Conservation (phyloP, 768 basidiomycete genomes). For the Peribolospora kevripleyi region DNA sequence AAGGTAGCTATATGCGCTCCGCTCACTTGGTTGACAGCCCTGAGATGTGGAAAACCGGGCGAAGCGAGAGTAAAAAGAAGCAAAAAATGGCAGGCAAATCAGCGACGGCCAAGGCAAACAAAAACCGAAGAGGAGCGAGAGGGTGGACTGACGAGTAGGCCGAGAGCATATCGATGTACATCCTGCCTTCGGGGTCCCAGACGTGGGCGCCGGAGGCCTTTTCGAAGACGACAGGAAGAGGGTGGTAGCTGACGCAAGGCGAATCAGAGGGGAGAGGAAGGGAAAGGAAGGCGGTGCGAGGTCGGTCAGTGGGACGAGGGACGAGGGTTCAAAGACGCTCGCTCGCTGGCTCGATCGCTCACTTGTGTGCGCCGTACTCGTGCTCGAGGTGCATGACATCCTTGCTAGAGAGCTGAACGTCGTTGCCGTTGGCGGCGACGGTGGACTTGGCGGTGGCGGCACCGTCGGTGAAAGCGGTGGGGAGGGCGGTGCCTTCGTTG, state of each 20-base stretch:
- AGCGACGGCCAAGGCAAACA: neutral
- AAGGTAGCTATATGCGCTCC: no score
- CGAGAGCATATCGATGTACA: slow-evolving; percentile 94
- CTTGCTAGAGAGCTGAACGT: slow-evolving; percentile 15
- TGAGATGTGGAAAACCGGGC: neutral
- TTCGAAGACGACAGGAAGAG: slow-evolving; percentile 82
- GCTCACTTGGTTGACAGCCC: no score
- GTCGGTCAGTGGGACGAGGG: neutral
- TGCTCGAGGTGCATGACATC: slow-evolving; percentile 60
- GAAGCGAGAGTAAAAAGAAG: neutral
- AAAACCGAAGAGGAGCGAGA: slow-evolving; percentile 5
- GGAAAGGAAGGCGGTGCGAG: neutral
- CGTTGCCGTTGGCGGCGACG: neutral
- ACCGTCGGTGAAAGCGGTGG: no score
- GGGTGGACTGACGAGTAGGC: slow-evolving; percentile 61
- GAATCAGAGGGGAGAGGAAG: slow-evolving; percentile 19
- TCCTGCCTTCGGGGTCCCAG: slow-evolving; percentile 32
- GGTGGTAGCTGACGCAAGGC: slow-evolving; percentile 51
- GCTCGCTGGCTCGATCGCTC: slow-evolving; percentile 19
- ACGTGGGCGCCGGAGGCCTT: slow-evolving; percentile 55
- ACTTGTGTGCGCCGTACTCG: slow-evolving; percentile 72
- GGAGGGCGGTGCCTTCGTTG: no score
- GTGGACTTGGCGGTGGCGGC: no score
- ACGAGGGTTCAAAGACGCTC: neutral
- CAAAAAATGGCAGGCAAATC: slow-evolving; percentile 4